Evolutionary conservation across 2,329 filamentous ascomycete genomes (phyloP).

Genomic region (Coniochaeta pulveracea): DNA sequence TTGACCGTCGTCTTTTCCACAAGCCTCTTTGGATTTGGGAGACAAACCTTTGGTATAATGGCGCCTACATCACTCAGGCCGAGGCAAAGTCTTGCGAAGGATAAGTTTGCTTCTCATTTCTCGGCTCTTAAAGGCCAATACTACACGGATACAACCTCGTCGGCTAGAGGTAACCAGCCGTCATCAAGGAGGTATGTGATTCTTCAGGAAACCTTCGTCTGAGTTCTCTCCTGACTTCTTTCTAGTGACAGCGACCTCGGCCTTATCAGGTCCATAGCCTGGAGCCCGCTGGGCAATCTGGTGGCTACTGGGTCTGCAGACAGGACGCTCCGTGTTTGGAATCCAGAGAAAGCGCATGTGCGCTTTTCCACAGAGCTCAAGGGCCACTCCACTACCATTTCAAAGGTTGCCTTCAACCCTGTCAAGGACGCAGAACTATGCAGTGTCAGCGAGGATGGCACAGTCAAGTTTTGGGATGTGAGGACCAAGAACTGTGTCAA

Average conservation of each 20-base stretch:
- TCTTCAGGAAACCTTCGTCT: too few relatives aligned
- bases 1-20: too few relatives aligned
- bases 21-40: too few relatives aligned
- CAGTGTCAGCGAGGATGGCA: constrained; percentile 62
- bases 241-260: too few relatives aligned
- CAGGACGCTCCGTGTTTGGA: constrained; percentile 67
- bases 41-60: too few relatives aligned
- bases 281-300: constrained; percentile 76
- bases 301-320: constrained; percentile 72
- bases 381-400: constrained; percentile 53
- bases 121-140: constrained; percentile 56
- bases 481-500: constrained; percentile 60
- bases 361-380: constrained; percentile 67
- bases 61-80: constrained; percentile 27
- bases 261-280: constrained; percentile 70
- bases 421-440: constrained; percentile 67
- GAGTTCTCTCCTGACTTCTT: too few relatives aligned
- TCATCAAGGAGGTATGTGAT: constrained; percentile 34
- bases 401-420: constrained; percentile 70
- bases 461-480: constrained; percentile 72
- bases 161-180: constrained; percentile 34
- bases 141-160: constrained; percentile 51
- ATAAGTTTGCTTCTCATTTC: constrained; percentile 58
- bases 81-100: constrained; percentile 52
- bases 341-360: constrained; percentile 63